These are phyloP conservation scores for Cerrena zonata DNA, from an alignment of 1,284 basidiomycete species.

Conservation along the genomic window DNA sequence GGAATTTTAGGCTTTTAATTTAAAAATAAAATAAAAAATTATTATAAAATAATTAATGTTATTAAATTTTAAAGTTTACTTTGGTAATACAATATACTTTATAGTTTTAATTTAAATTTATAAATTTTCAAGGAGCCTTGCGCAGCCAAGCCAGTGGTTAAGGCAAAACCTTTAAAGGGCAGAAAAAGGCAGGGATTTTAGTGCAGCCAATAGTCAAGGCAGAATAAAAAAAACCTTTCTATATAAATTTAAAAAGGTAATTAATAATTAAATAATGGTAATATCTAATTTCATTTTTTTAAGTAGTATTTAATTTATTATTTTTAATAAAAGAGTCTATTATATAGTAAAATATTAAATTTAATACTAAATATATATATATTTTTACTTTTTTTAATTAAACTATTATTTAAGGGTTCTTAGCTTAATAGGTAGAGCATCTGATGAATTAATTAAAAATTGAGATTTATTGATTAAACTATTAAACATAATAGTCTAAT, in stretches of 20 bases:
- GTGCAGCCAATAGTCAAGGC: neutral
- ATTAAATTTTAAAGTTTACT: too few species aligned
- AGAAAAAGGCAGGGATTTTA: too few species aligned
- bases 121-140: neutral
- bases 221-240: slow-evolving; percentile 5
- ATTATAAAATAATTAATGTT: neutral
- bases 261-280: too few species aligned
- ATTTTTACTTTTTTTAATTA: slow-evolving; percentile 1
- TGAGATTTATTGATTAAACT: slow-evolving; percentile 7
- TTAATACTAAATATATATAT: too few species aligned
- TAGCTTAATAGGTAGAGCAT: too few species aligned
- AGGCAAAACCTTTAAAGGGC: slow-evolving; percentile 5
- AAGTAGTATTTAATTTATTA: too few species aligned
- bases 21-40: neutral
- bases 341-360: too few species aligned
- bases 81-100: slow-evolving; percentile 13
- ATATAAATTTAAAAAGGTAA: too few species aligned
- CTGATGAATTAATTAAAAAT: neutral
- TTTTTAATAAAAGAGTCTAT: too few species aligned
- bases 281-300: too few species aligned
- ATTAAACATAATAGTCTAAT: slow-evolving; percentile 2
- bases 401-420: too few species aligned
- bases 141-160: slow-evolving; percentile 3
- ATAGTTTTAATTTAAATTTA: too few species aligned
- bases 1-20: neutral